Base-by-base conservation (phyloP, 176 grass and related monocot genomes). In the Oryza nivara region DNA sequence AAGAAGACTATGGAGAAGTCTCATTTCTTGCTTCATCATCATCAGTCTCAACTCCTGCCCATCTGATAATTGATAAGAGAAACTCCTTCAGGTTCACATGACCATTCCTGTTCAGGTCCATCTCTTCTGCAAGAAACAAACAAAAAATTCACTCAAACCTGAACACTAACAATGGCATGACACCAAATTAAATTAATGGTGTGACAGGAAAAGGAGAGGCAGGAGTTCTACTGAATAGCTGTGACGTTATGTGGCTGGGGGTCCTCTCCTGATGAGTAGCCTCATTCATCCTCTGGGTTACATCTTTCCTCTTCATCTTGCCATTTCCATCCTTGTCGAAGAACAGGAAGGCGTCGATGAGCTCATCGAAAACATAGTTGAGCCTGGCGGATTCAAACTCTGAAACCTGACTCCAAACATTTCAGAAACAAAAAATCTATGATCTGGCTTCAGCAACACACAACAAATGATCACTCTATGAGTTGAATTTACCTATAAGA, bases 61-160 rank as follows among this genome's bases (percentile, higher is more conserved):
- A 97, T 90, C 89, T 85, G 70, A 87, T 80, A 66, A 94, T 67
- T 48, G 87, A 84, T 52, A 84, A 90, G 70, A 97, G 88, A 70
- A 94, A 94, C 68, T 89, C 89, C 64, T 97, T 97, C 26, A 97
- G 85, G 84, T 86, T 90, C 79, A 94, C 92, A 75, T 80, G 85
- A 20, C 92, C 94, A 58, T 89, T 85, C 54, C 82, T 87, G 90
- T 94, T 69, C 83, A 90, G 25, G 68, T 97, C 88, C 92, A 97
- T 97, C 66, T 97, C 94, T 73, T 88, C 92, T 97, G 85, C 85
- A 90, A 54, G 12, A 85, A 34, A 20, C 17, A 80, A 7, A 80
- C 10, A 68, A 11, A 38, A 36, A 7, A 68, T 30, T 25, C 11
- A 11, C 5, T 26, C 26, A 66, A 11, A 28, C 11, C 26, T 78